Conservation (phyloP, 208 protist genomes). For the Acanthamoeba culbertsoni region DNA sequence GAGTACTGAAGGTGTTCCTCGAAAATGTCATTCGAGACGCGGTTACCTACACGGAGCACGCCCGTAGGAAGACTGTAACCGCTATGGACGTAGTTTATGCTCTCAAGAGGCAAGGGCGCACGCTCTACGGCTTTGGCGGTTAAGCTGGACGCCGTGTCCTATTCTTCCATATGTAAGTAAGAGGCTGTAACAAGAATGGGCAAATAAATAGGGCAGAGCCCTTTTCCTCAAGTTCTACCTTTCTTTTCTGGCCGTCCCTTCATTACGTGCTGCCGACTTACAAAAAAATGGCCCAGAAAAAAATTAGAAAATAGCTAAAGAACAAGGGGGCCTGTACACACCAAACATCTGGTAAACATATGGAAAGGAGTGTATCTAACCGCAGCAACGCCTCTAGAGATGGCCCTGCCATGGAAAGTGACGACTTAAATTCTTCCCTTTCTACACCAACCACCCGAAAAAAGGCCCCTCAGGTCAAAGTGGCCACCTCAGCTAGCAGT, state of each 20-base stretch:
- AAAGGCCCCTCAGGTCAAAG: background rate
- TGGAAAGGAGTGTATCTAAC: background rate
- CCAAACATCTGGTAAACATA: no score
- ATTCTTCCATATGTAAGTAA: no score
- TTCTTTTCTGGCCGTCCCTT: no score
- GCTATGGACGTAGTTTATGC: slow-evolving; percentile 95
- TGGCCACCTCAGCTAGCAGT: background rate
- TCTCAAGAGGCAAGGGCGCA: slow-evolving; percentile 93
- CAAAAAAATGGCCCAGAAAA: no score
- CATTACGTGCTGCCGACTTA: no score
- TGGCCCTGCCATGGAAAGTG: background rate
- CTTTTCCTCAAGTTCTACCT: no score
- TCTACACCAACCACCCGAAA: background rate
- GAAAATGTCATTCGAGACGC: slow-evolving; percentile 93
- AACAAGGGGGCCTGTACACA: no score
- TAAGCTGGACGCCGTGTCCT: no score
- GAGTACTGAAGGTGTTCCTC: slow-evolving; percentile 91
- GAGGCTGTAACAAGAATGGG: no score
- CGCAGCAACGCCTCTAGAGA: background rate
- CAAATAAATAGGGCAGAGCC: no score
- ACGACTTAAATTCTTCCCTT: background rate
- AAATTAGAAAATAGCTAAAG: no score
- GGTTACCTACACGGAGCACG: slow-evolving; percentile 95
- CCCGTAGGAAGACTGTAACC: slow-evolving; percentile 92
- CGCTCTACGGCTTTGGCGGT: slow-evolving; percentile 93